Evolutionary conservation across 495 filamentous ascomycete species (phyloP), one percentile per base, ranked within the genome.

Genomic region (Collariella sp.): DNA sequence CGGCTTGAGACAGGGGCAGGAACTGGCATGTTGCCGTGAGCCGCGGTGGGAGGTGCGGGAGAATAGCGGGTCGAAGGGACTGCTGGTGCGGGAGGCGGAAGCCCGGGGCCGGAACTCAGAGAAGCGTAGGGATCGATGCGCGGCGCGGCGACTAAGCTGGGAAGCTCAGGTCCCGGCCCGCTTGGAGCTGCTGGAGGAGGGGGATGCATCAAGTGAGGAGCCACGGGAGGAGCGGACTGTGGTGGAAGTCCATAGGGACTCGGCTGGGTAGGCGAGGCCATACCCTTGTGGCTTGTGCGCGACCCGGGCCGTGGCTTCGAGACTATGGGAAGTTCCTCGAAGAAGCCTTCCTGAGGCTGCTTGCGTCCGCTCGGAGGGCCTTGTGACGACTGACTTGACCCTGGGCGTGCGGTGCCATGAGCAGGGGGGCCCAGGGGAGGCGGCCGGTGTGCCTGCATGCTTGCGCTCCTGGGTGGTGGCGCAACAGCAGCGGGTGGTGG

Each of bases 301-400:
- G 74, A 73, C 13, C 71, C 61, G 11, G 76, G 74, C 39, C 78
- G 78, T 41, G 83, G 77, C 58, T 77, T 83, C 53, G 79, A 61
- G 35, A 78, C 64, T 54, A 83, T 64, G 9, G 93, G 93, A 49
- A 96, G 76, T 35, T 98, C 93, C 65, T 95, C 91, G 58, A 91
- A 96, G 66, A 96, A 96, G 47, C 81, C 83, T 51, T 64, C 70
- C 42, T 75, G 69, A 31, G 62, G 58, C 54, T 57, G 31, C 44
- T 65, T 70, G 20, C 63, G 59, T n/a, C 50, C 46, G 50, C 50
- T 29, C 9, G 65, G 50, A 33, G 46, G 62, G 39, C 61, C 62
- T 23, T 55, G 69, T 31, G 55, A 62, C n/a, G 65, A 64, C 39
- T 65, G 69, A 50, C 56, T 72, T 16, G 69, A 70, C 1, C 20